Percentiles rank a stretch among this genome's conserved stretches.
Evolutionary conservation across 768 basidiomycete species (phyloP).

Genomic region (Mycena albidolilacea): DNA sequence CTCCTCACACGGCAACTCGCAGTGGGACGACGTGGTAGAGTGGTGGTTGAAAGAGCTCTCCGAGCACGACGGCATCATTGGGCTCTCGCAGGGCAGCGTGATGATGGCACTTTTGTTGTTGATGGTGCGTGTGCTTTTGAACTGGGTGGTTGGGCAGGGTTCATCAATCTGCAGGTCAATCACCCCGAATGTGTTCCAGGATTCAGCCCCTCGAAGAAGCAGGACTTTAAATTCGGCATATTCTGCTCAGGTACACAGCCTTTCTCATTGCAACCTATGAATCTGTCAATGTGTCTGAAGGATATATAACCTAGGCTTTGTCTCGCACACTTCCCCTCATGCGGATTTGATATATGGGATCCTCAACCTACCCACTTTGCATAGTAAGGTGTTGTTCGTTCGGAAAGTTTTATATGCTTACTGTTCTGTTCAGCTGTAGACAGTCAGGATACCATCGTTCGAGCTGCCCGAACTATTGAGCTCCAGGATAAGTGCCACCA

Average conservation of each 20-base stretch:
- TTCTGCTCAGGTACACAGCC: conserved; percentile 40
- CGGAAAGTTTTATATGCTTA: neutral
- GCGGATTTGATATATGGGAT: conserved; percentile 43
- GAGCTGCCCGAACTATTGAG: conserved; percentile 39
- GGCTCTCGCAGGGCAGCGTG: conserved; percentile 43
- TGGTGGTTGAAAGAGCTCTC: conserved; percentile 44
- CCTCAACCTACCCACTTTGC: conserved; percentile 41
- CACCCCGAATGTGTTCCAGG: conserved; percentile 42
- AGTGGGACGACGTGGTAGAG: conserved; percentile 36
- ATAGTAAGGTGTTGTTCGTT: conserved; percentile 31
- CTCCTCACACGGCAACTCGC: neutral
- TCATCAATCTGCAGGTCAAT: conserved; percentile 28
- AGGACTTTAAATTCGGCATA: conserved; percentile 43
- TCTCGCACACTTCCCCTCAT: conserved; percentile 40
- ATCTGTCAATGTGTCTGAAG: neutral
- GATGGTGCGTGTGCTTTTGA: conserved; percentile 28
- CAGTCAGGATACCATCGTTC: conserved; percentile 38
- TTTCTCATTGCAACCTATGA: neutral
- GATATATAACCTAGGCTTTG: conserved; percentile 29
- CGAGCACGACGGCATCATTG: conserved; percentile 43
- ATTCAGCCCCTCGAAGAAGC: conserved; percentile 36
- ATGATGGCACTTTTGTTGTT: conserved; percentile 43
- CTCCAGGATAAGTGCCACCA: conserved; percentile 38
- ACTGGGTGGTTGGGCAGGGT: neutral
- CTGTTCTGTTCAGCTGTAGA: conserved; percentile 36